Evolutionary conservation across 768 basidiomycete genomes (phyloP).

Genomic region (Mycena vulgaris): DNA sequence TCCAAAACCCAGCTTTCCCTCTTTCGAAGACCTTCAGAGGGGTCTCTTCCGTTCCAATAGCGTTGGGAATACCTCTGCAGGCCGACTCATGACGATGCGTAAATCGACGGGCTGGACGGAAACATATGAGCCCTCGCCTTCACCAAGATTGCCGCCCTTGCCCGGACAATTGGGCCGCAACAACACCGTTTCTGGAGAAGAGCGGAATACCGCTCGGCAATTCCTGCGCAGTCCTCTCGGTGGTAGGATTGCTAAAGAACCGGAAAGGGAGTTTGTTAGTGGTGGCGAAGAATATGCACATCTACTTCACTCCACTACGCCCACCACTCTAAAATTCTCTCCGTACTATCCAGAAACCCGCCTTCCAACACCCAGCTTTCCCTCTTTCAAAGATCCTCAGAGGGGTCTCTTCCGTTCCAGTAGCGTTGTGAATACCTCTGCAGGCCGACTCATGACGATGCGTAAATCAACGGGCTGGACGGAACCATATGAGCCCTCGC

Average conservation of each 20-base stretch:
- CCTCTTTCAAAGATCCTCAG: conserved; percentile 84
- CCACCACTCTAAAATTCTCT: conserved; percentile 68
- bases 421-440: conserved; percentile 86
- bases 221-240: conserved; percentile 76
- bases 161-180: conserved; percentile 69
- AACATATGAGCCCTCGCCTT: conserved; percentile 73
- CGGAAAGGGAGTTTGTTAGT: conserved; percentile 74
- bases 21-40: conserved; percentile 83
- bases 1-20: conserved; percentile 78
- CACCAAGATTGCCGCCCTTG: conserved; percentile 65
- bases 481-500: conserved; percentile 75
- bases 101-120: conserved; percentile 88
- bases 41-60: conserved; percentile 93
- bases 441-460: conserved; percentile 80
- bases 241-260: conserved; percentile 71
- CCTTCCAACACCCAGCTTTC: conserved; percentile 77
- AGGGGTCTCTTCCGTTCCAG: conserved; percentile 90
- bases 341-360: conserved; percentile 77
- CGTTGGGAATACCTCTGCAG: conserved; percentile 82
- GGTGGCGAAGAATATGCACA: conserved; percentile 70
- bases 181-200: conserved; percentile 88
- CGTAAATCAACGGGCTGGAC: conserved; percentile 87
- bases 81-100: conserved; percentile 81
- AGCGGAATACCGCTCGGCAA: conserved; percentile 80
- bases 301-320: conserved; percentile 63